Evolutionary conservation across 306 rosid species (phyloP).

Genomic region (Cotoneaster glaucophyllus): DNA sequence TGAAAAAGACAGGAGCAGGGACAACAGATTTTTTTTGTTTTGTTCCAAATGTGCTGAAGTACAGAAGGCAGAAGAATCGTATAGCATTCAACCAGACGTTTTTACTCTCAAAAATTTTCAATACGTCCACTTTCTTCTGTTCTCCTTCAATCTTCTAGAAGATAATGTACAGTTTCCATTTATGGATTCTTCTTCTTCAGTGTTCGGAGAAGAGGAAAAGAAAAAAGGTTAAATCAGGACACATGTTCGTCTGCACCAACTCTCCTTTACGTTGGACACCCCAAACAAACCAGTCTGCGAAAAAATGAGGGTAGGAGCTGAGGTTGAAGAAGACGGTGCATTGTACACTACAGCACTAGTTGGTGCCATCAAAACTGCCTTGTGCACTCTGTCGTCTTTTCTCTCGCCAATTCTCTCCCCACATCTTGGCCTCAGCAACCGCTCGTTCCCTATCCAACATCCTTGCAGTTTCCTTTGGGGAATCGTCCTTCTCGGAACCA

Average conservation of each 20-base stretch:
- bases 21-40: background rate
- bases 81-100: slow-evolving; percentile 3
- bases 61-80: slow-evolving; percentile 14
- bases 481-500: slow-evolving; percentile 81
- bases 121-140: slow-evolving; percentile 13
- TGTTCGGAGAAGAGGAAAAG: background rate
- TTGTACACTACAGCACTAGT: slow-evolving; percentile 21
- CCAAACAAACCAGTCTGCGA: slow-evolving; percentile 1
- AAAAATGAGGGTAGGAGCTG: slow-evolving; percentile 19
- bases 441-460: slow-evolving; percentile 82
- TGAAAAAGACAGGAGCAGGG: background rate
- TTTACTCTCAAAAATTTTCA: slow-evolving; percentile 26
- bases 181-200: slow-evolving; percentile 1
- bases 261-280: slow-evolving; percentile 25
- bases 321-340: slow-evolving; percentile 5
- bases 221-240: slow-evolving; percentile 26
- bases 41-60: background rate
- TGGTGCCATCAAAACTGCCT: slow-evolving; percentile 66
- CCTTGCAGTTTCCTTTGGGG: slow-evolving; percentile 70
- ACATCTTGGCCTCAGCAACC: slow-evolving; percentile 90
- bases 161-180: slow-evolving; percentile 33
- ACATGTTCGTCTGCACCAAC: slow-evolving; percentile 19
- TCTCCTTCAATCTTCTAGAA: slow-evolving; percentile 17
- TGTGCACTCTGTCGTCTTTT: slow-evolving; percentile 58
- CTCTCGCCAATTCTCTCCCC: slow-evolving; percentile 94